phyloP scores from a whole-genome alignment of 1,139 yeast genomes.

The Lodderomyces margitis region DNA sequence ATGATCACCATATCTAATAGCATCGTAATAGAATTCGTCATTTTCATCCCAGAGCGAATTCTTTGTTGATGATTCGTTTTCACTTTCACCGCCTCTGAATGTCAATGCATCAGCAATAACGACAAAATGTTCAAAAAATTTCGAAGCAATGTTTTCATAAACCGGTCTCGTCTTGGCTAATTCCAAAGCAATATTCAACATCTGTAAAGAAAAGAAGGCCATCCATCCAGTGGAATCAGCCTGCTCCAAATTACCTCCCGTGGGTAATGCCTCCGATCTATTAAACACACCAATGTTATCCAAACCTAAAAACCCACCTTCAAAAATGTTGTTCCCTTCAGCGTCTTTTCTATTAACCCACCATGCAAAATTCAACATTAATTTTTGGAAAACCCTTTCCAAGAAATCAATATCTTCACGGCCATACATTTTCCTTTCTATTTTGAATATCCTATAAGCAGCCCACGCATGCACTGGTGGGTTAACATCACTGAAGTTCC shows the following conservation, averaged over 20 bases:
- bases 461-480: slow-evolving; percentile 99
- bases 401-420: slow-evolving; percentile 79
- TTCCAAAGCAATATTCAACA: slow-evolving; percentile 92
- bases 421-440: slow-evolving; percentile 86
- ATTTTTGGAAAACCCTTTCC: slow-evolving; percentile 89
- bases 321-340: slow-evolving; percentile 87
- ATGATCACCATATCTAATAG: slow-evolving; percentile 80
- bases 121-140: slow-evolving; percentile 91
- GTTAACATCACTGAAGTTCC: slow-evolving; percentile 95
- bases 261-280: slow-evolving; percentile 91
- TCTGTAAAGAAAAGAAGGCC: slow-evolving; percentile 90
- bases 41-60: slow-evolving; percentile 87
- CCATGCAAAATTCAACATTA: slow-evolving; percentile 91
- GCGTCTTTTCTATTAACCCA: slow-evolving; percentile 95
- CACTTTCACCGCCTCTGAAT: slow-evolving; percentile 54
- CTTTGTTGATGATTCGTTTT: slow-evolving; percentile 45
- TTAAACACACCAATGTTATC: slow-evolving; percentile 95
- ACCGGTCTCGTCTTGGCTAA: slow-evolving; percentile 81
- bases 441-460: slow-evolving; percentile 83
- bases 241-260: slow-evolving; percentile 89
- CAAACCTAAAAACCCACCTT: slow-evolving; percentile 92
- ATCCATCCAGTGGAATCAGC: slow-evolving; percentile 99
- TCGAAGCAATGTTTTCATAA: slow-evolving; percentile 92
- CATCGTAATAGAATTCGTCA: slow-evolving; percentile 89
- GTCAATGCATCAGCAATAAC: slow-evolving; percentile 96